Percentiles rank a stretch among this genome's conserved stretches.
Conservation (phyloP, 2,329 filamentous ascomycete genomes). For the Diplodia mutila region DNA sequence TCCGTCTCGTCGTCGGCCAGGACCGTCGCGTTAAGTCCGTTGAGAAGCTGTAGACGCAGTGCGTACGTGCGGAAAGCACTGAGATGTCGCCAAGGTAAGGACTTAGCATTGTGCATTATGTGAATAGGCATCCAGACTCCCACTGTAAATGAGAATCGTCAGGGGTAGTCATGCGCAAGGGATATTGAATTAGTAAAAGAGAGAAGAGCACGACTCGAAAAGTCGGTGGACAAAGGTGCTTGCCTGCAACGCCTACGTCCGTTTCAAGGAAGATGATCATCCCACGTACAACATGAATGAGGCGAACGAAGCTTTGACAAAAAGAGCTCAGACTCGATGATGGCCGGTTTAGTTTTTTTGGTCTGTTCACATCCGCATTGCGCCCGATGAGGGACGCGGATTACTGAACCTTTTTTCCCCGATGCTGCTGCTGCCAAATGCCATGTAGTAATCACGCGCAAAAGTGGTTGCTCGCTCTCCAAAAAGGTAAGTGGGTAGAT, state of each 20-base stretch:
- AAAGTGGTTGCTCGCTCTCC: not conserved
- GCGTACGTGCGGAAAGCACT: not conserved
- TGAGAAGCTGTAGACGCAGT: conserved; percentile 14
- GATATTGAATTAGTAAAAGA: not conserved
- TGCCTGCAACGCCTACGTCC: not conserved
- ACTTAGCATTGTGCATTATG: not conserved
- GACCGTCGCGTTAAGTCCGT: conserved; percentile 31
- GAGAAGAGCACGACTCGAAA: not conserved
- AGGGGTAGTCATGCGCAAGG: not conserved
- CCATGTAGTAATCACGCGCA: not conserved
- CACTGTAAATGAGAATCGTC: not conserved
- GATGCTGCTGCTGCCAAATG: not conserved
- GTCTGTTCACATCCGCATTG: not conserved
- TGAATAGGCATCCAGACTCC: not conserved
- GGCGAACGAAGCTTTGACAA: not conserved
- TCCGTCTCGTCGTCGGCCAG: conserved; percentile 55
- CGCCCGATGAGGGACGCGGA: not conserved
- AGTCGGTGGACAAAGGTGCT: not conserved
- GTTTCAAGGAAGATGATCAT: not conserved
- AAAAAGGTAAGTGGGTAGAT: not conserved
- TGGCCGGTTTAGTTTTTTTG: not conserved
- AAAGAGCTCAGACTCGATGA: not conserved
- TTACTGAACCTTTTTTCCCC: not conserved
- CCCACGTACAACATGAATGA: not conserved
- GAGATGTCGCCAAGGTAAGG: not conserved